phyloP scores from a whole-genome alignment of 1,139 yeast species.

The Candida sanyaensis region DNA sequence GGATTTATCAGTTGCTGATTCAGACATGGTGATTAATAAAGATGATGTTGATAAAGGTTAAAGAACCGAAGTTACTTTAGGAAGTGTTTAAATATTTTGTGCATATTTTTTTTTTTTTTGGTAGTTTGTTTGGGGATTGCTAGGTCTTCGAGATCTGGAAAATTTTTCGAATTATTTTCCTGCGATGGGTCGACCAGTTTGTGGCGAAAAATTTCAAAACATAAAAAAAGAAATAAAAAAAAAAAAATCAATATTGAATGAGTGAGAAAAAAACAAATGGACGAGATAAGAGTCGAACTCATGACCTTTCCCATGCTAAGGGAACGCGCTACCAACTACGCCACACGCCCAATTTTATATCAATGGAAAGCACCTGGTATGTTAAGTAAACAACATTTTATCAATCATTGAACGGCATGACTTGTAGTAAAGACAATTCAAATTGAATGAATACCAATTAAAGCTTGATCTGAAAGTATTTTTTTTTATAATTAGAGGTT shows the following conservation, averaged over 20 bases:
- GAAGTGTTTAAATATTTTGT: background rate
- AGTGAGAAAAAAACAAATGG: slow-evolving; percentile 35
- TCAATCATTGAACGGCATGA: too few species aligned
- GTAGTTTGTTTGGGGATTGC: too few species aligned
- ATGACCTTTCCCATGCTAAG: slow-evolving; percentile 70
- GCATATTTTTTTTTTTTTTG: background rate
- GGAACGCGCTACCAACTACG: slow-evolving; percentile 73
- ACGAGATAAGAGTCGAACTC: slow-evolving; percentile 71
- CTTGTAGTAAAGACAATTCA: too few species aligned
- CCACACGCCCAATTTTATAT: slow-evolving; percentile 55
- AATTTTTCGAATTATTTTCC: background rate
- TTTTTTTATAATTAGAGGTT: too few species aligned
- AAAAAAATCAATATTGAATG: too few species aligned
- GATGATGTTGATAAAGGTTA: background rate
- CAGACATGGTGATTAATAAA: slow-evolving; percentile 10
- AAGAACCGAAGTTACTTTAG: background rate
- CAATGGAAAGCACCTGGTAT: too few species aligned
- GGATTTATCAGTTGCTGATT: slow-evolving; percentile 55
- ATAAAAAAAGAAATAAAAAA: too few species aligned
- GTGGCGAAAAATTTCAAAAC: background rate
- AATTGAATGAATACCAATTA: too few species aligned
- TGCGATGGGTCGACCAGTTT: background rate
- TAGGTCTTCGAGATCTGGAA: slow-evolving; percentile 1
- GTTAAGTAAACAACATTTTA: too few species aligned
- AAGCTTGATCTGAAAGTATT: too few species aligned